phyloP scores from a whole-genome alignment of 2,329 filamentous ascomycete species.

The Piedraia hortae region DNA sequence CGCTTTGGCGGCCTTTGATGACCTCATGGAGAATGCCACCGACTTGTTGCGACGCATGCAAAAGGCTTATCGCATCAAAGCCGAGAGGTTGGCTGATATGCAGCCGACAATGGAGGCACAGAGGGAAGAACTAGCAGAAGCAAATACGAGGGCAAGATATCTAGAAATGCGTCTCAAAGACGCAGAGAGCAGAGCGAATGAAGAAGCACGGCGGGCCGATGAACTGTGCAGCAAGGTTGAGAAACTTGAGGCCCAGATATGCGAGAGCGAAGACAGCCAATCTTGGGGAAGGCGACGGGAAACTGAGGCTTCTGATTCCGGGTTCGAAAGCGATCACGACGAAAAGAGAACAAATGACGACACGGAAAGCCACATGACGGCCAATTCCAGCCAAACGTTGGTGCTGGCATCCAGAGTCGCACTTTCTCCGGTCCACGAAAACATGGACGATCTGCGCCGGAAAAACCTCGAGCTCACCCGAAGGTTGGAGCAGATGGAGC shows the following conservation, averaged over 20 bases:
- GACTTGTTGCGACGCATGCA: conserved; percentile 27
- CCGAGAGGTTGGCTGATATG: conserved; percentile 22
- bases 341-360: conserved; percentile 23
- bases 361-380: conserved; percentile 19
- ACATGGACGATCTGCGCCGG: conserved; percentile 23
- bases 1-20: conserved; percentile 26
- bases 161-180: conserved; percentile 33
- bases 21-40: conserved; percentile 28
- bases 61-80: conserved; percentile 26
- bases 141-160: conserved; percentile 27
- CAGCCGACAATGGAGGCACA: conserved; percentile 28
- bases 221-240: conserved; percentile 23
- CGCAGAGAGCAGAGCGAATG: conserved; percentile 26
- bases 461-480: conserved; percentile 27
- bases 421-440: conserved; percentile 3
- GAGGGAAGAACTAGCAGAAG: conserved; percentile 33
- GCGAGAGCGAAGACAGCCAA: conserved; percentile 5
- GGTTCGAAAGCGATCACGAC: conserved; percentile 31
- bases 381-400: conserved; percentile 13
- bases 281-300: conserved; percentile 7
- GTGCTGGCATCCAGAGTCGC: conserved; percentile 9
- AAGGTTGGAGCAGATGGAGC: conserved; percentile 25
- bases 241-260: conserved; percentile 13
- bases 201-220: conserved; percentile 29
- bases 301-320: conserved; percentile 24